Percentiles rank a stretch among this genome's conserved stretches.
phyloP scores from a whole-genome alignment of 129 eudicot genomes.

The Flaveria robusta region DNA sequence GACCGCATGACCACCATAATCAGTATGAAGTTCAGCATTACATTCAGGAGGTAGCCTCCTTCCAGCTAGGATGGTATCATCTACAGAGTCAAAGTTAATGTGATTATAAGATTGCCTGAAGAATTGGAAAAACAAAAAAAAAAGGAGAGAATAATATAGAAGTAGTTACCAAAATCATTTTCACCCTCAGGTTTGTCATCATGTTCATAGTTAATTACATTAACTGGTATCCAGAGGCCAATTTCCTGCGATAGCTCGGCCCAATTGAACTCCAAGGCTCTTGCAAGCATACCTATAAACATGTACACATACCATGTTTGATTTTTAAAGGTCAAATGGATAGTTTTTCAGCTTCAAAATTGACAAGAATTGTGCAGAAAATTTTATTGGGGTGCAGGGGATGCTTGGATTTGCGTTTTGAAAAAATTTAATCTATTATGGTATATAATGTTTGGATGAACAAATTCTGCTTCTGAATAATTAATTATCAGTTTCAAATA shows the following conservation, averaged over 20 bases:
- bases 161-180: constrained; percentile 72
- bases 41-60: constrained; percentile 81
- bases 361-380: not conserved
- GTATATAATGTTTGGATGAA: not conserved
- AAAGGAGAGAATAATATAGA: not conserved
- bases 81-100: constrained; percentile 33
- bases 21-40: constrained; percentile 78
- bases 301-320: constrained; percentile 8
- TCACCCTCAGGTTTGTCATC: constrained; percentile 87
- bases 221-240: constrained; percentile 85
- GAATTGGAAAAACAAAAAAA: not conserved
- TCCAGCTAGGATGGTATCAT: constrained; percentile 58
- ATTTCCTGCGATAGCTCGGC: constrained; percentile 57
- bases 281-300: constrained; percentile 56
- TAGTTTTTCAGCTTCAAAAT: not conserved
- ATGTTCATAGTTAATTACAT: constrained; percentile 61
- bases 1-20: constrained; percentile 88
- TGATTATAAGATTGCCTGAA: not conserved
- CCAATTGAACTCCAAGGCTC: constrained; percentile 70
- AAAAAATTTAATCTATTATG: not conserved
- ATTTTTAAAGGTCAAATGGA: constrained; percentile 1
- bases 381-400: not conserved
- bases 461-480: not conserved
- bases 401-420: constrained; percentile 8
- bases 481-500: not conserved